phyloP scores from a whole-genome alignment of 371 early-diverging fungal species.

The Apophysomyces elegans region DNA sequence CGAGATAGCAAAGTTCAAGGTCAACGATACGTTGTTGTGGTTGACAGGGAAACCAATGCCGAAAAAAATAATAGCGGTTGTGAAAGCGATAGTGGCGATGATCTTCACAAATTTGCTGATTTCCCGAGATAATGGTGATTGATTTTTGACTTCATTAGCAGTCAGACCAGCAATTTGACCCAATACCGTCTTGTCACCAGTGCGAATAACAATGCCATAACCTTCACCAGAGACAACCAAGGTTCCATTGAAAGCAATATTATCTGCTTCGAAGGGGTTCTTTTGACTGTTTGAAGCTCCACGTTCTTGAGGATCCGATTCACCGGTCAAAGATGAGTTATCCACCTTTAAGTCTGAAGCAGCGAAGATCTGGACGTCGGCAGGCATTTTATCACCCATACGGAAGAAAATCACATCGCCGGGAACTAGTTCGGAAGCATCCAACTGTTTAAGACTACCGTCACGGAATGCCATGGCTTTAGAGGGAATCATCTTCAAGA shows the following conservation, averaged over 20 bases:
- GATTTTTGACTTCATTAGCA: constrained; percentile 68
- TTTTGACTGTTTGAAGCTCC: constrained; percentile 53
- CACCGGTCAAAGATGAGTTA: constrained; percentile 96
- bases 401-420: constrained; percentile 90
- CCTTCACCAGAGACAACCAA: constrained; percentile 87
- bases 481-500: constrained; percentile 87
- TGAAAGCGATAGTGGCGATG: constrained; percentile 81
- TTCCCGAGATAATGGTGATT: constrained; percentile 73
- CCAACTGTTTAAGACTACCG: constrained; percentile 61
- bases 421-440: constrained; percentile 74
- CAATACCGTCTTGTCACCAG: constrained; percentile 90
- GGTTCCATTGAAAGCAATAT: constrained; percentile 89
- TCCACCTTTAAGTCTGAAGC: constrained; percentile 91
- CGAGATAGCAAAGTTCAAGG: constrained; percentile 90
- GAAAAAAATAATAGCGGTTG: constrained; percentile 84
- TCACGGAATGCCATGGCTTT: constrained; percentile 82
- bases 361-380: constrained; percentile 81
- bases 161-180: constrained; percentile 95
- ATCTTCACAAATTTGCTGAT: constrained; percentile 85
- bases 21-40: constrained; percentile 59
- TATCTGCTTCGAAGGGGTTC: constrained; percentile 90
- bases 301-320: constrained; percentile 92
- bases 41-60: constrained; percentile 67
- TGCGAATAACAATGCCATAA: constrained; percentile 90
- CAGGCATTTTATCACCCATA: constrained; percentile 95